Conservation (phyloP, 345 rosid species). For the Clarkia xantiana region DNA sequence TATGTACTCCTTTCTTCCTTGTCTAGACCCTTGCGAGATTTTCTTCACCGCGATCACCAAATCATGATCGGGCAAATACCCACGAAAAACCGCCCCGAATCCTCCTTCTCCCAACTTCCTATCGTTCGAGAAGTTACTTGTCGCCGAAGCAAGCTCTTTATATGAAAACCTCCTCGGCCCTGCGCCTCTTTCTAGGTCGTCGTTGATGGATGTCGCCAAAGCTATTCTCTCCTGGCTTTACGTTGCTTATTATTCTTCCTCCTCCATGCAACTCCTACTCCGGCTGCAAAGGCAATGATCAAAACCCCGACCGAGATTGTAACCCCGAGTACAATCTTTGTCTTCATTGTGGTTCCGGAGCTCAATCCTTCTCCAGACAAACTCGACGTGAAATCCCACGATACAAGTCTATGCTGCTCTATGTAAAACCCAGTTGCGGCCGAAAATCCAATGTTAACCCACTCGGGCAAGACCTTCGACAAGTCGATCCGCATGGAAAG, state of each 20-base stretch:
- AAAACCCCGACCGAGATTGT: slow-evolving; percentile 9
- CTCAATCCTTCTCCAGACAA: slow-evolving; percentile 2
- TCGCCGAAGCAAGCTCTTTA: slow-evolving; percentile 26
- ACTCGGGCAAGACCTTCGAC: slow-evolving; percentile 14
- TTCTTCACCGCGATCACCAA: slow-evolving; percentile 32
- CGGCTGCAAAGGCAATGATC: not conserved
- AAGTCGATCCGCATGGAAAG: slow-evolving; percentile 20
- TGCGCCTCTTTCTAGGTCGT: slow-evolving; percentile 39
- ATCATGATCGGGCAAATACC: slow-evolving; percentile 18
- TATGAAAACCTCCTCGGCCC: slow-evolving; percentile 43
- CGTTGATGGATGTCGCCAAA: slow-evolving; percentile 20
- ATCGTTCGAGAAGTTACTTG: slow-evolving; percentile 30
- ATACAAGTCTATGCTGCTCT: slow-evolving; percentile 11
- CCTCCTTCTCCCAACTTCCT: slow-evolving; percentile 60
- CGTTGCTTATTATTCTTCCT: slow-evolving; percentile 9
- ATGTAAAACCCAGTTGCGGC: slow-evolving; percentile 14
- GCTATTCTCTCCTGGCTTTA: slow-evolving; percentile 8
- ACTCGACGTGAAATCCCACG: slow-evolving; percentile 32
- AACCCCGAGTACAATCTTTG: slow-evolving; percentile 6
- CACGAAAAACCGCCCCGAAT: slow-evolving; percentile 40
- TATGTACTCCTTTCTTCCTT: slow-evolving; percentile 36
- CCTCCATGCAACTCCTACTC: not conserved
- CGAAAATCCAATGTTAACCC: slow-evolving; percentile 24
- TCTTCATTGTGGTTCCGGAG: not conserved
- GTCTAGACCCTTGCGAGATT: slow-evolving; percentile 29